Conservation (phyloP, 164 flowering plant genomes). For the Liquidambar formosana region DNA sequence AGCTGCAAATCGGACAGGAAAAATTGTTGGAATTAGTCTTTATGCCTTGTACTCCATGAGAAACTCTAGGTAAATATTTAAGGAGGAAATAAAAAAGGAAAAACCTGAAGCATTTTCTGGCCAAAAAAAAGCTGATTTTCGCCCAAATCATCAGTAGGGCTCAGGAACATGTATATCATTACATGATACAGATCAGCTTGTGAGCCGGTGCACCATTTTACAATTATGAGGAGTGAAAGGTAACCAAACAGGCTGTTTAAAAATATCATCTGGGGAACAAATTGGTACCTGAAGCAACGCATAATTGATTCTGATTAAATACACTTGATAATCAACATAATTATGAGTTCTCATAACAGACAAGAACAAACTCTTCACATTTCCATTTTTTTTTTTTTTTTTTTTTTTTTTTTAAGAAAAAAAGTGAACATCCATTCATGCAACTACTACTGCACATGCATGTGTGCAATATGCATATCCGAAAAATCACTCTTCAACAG, state of each 20-base stretch:
- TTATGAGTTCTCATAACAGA: neutral
- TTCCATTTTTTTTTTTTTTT: neutral
- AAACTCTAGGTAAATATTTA: neutral
- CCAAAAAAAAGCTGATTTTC: constrained; percentile 90
- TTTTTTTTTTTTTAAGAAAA: neutral
- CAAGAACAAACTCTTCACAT: neutral
- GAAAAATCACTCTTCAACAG: too few relatives aligned
- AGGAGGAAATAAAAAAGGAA: neutral
- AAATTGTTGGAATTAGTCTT: neutral
- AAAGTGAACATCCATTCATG: neutral
- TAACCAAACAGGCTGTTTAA: constrained; percentile 88
- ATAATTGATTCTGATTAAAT: neutral
- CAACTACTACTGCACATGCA: neutral
- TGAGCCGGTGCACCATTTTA: constrained; percentile 92
- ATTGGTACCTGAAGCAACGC: constrained; percentile 64
- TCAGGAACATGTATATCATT: constrained; percentile 93
- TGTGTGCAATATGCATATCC: too few relatives aligned
- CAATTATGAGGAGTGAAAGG: constrained; percentile 76
- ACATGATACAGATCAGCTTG: constrained; percentile 87
- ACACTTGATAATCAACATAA: neutral
- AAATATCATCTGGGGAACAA: constrained; percentile 86
- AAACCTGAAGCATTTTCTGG: constrained; percentile 78
- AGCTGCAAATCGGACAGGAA: constrained; percentile 40
- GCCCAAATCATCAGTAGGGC: constrained; percentile 89
- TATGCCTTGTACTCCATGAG: neutral